Conservation (phyloP, 208 protist species). For the Trypanosoma cruzi region DNA sequence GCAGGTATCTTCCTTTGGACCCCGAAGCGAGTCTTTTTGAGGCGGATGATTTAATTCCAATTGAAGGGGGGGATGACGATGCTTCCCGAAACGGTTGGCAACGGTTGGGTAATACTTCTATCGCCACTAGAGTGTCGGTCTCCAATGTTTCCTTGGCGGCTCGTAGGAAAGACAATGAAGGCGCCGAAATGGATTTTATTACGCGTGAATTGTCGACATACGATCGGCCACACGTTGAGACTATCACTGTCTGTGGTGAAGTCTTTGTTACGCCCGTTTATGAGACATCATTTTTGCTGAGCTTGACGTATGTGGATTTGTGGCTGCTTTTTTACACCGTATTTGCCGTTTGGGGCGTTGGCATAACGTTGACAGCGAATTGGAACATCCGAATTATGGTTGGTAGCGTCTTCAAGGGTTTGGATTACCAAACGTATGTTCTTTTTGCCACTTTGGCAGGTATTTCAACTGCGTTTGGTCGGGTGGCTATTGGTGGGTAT, state of each 20-base stretch:
- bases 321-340: conserved; percentile 54
- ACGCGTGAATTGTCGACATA: conserved; percentile 33
- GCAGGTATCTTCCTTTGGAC: neutral
- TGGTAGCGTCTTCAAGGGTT: conserved; percentile 23
- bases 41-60: conserved; percentile 17
- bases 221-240: conserved; percentile 39
- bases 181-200: neutral
- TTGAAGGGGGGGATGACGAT: conserved; percentile 4
- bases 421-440: conserved; percentile 50
- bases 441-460: conserved; percentile 55
- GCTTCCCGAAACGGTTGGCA: neutral
- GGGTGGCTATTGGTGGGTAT: conserved; percentile 46
- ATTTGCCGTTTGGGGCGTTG: conserved; percentile 53
- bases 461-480: conserved; percentile 40
- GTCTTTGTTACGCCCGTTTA: conserved; percentile 62
- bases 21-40: conserved; percentile 11
- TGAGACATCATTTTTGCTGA: conserved; percentile 44
- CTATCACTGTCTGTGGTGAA: conserved; percentile 51
- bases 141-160: neutral
- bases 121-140: neutral
- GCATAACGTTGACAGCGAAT: conserved; percentile 48
- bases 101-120: conserved; percentile 5
- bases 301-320: conserved; percentile 52
- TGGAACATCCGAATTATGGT: conserved; percentile 55
- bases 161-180: neutral